Base-by-base conservation (phyloP, 768 basidiomycete species). In the Termitomyces sp. region DNA sequence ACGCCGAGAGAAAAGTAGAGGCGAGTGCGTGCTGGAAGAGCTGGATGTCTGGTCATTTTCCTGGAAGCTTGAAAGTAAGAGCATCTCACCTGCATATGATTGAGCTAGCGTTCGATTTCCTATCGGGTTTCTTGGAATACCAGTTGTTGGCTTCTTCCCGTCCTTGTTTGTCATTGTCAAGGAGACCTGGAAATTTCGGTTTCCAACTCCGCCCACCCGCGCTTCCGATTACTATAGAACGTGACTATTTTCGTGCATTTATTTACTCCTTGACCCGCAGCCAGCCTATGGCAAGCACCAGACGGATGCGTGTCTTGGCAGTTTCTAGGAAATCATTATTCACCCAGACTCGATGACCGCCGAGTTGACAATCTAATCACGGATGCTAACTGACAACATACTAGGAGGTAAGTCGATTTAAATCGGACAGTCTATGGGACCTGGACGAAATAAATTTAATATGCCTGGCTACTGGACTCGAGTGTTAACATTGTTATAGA, bases 1-100 rank as follows among this genome's bases (percentile, higher is more conserved):
- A 79, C 65, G 5, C 70, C 76, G 56, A 83, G 68, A 5, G 82
- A 81, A 45, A 85, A 62, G 51, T 72, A 70, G 28, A 83, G 72
- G 35, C 84, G 80, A 40, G 81, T 81, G 28, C 72, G 69, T 27
- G 83, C 68, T 11, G 84, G 80, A 32, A 86, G 73, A 41, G 76
- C 84, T 85, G 46, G 9, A 52, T 40, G 48, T 55, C 19, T 27
- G n/a, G 14, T 51, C 25, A 54, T 28, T 63, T 37, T 51, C 51
- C 23, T 21, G 39, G 54, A 43, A n/a, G 27, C n/a, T 21, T 32
- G 23, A 41, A n/a, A 27, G 10, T n/a, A 21, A 25, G 48, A 32
- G 14, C 25, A 47, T 10, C 66, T 55, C 56, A 72, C 76, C 71
- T 54, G 69, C 61, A 69, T 73, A 78, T 3, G 76, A 76, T 56